Evolutionary conservation across 78 protist species (phyloP), one percentile per base, ranked within the genome.

Genomic region (Monocercomonoides exilis): DNA sequence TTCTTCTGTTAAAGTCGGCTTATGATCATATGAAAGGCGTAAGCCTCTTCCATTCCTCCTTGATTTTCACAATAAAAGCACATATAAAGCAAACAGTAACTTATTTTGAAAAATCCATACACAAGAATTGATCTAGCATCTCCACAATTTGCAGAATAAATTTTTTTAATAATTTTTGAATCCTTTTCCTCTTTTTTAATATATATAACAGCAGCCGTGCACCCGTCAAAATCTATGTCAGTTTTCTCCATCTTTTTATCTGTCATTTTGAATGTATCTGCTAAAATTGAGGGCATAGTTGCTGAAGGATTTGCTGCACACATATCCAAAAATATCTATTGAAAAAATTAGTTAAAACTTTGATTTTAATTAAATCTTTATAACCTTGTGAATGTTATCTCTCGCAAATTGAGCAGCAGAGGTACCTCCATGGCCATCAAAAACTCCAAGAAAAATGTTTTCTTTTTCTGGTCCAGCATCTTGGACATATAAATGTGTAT

Each of bases 11-110:
- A 84, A 85, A 1, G 77, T 45, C 11, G 94, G 92, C 85, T 92
- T 94, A 91, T 94, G 96, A 79, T 94, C 96, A 33, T 36, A 44
- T 33, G 95, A 87, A 1, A 94, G 6, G 42, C 94, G 81, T 36
- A 63, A 41, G 29, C 93, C 94, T 2, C 35, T 6, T 2, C 92
- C 92, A 35, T 64, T 82, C 29, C 87, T 1, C 36, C 84, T 34
- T 1, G 5, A 93, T 36, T 2, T 92, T 79, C 3, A 89, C 44
- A 1, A 87, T 45, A 42, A 93, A 81, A n/a, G 94, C 91, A 0
- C 94, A 92, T 4, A 95, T 93, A 54, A 95, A 95, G 77, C 46
- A 41, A 88, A 42, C 21, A 21, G 21, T 21, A 88, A 29, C 29
- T 80, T 44, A 81, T 85, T 80, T 64, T 84, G 84, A 29, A 45